phyloP scores from a whole-genome alignment of 2,329 filamentous ascomycete species.

The Amauroascus niger region DNA sequence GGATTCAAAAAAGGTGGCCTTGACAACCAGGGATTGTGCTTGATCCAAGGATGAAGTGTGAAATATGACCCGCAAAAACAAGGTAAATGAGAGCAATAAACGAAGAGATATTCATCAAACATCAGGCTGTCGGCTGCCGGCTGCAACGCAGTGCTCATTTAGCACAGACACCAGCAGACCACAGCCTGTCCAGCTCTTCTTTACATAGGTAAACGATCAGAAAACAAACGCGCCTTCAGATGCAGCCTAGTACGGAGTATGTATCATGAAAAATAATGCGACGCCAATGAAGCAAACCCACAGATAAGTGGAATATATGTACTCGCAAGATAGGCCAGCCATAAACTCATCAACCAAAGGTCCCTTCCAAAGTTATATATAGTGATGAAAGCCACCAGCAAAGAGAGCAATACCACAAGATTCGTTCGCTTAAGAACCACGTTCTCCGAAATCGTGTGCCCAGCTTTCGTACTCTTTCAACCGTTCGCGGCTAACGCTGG shows the following conservation, averaged over 20 bases:
- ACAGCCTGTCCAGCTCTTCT: too few species aligned
- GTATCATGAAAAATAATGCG: too few species aligned
- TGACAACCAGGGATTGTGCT: too few species aligned
- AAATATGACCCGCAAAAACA: background rate
- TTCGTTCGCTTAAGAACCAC: conserved; percentile 54
- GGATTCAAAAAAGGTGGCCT: too few species aligned
- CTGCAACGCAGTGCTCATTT: too few species aligned
- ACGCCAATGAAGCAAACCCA: background rate
- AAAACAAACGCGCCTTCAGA: too few species aligned
- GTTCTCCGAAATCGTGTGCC: conserved; percentile 85
- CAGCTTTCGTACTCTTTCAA: conserved; percentile 87
- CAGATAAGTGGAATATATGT: background rate
- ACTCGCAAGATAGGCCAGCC: background rate
- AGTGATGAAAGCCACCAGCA: too few species aligned
- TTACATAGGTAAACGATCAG: too few species aligned
- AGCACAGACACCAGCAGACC: too few species aligned
- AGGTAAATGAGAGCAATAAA: background rate
- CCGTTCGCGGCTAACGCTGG: conserved; percentile 77
- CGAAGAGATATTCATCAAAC: background rate
- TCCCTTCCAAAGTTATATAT: background rate
- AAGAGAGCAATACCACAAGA: background rate
- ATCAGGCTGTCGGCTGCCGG: background rate
- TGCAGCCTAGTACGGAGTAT: too few species aligned
- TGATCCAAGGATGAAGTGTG: background rate
- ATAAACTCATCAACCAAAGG: background rate